phyloP scores from a whole-genome alignment of 2,329 filamentous ascomycete genomes.

The Leptographium flavum region DNA sequence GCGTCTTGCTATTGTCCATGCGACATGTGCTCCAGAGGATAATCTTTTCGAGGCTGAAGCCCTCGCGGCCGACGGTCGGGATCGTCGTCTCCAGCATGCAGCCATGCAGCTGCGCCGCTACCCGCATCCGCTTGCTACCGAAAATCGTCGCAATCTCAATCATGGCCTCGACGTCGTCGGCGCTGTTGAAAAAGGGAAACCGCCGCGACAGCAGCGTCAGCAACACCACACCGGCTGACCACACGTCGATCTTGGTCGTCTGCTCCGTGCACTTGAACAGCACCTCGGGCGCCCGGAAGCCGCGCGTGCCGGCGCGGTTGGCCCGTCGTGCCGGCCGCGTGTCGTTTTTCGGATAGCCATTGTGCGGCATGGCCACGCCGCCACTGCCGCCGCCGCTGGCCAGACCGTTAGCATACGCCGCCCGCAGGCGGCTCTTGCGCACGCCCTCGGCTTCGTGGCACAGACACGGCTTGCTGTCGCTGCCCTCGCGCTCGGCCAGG shows the following conservation, averaged over 20 bases:
- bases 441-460: slow-evolving; percentile 54
- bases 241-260: slow-evolving; percentile 87
- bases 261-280: slow-evolving; percentile 95
- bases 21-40: slow-evolving; percentile 88
- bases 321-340: slow-evolving; percentile 76
- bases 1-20: slow-evolving; percentile 28
- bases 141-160: slow-evolving; percentile 97
- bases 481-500: slow-evolving; percentile 73
- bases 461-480: slow-evolving; percentile 66
- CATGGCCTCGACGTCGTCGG: slow-evolving; percentile 95
- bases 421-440: slow-evolving; percentile 44
- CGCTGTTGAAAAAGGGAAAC: slow-evolving; percentile 97
- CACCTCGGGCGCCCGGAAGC: slow-evolving; percentile 92
- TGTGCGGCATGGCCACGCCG: slow-evolving; percentile 34
- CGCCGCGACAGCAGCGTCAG: slow-evolving; percentile 84
- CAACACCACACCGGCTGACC: slow-evolving; percentile 93
- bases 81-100: slow-evolving; percentile 88
- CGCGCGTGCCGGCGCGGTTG: slow-evolving; percentile 86
- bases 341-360: slow-evolving; percentile 79
- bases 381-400: neutral
- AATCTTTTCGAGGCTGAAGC: slow-evolving; percentile 84
- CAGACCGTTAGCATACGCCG: slow-evolving; percentile 29
- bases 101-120: slow-evolving; percentile 70
- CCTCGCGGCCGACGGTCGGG: slow-evolving; percentile 72
- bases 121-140: slow-evolving; percentile 70